Conservation (phyloP, 371 early-diverging fungal species). For the Apophysomyces trapeziformis region DNA sequence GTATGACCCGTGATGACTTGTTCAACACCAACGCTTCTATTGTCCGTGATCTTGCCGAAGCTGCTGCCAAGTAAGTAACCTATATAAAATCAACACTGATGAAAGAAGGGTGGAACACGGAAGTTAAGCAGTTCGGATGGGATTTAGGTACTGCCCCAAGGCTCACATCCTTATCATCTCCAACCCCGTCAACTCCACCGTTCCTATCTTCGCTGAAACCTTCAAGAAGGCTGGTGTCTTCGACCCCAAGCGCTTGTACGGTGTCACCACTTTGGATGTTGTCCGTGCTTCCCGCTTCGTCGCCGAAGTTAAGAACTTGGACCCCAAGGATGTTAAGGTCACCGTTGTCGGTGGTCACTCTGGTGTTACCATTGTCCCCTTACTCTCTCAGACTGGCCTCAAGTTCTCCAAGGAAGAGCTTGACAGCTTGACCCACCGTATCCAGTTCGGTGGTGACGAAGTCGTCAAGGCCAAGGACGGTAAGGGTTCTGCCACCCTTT, state of each 20-base stretch:
- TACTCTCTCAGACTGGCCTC: slow-evolving; percentile 88
- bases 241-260: slow-evolving; percentile 94
- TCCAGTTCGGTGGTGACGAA: slow-evolving; percentile 99
- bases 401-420: slow-evolving; percentile 90
- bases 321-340: slow-evolving; percentile 80
- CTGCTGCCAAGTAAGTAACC: slow-evolving; percentile 58
- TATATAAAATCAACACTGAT: background rate
- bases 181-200: slow-evolving; percentile 99
- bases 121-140: background rate
- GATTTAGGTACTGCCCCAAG: slow-evolving; percentile 85
- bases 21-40: slow-evolving; percentile 98
- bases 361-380: slow-evolving; percentile 97
- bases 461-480: slow-evolving; percentile 99
- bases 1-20: slow-evolving; percentile 99
- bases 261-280: slow-evolving; percentile 98
- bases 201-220: slow-evolving; percentile 98
- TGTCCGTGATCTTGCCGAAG: slow-evolving; percentile 84
- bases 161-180: slow-evolving; percentile 97
- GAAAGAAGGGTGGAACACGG: background rate
- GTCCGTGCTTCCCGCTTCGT: slow-evolving; percentile 98
- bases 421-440: slow-evolving; percentile 93
- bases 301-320: slow-evolving; percentile 76
- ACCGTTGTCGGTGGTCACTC: slow-evolving; percentile 99
- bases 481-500: slow-evolving; percentile 96
- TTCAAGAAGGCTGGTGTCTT: slow-evolving; percentile 94